These are phyloP conservation scores for Endocarpon pusillum DNA, from an alignment of 495 filamentous ascomycete genomes.

Conservation along the genomic window DNA sequence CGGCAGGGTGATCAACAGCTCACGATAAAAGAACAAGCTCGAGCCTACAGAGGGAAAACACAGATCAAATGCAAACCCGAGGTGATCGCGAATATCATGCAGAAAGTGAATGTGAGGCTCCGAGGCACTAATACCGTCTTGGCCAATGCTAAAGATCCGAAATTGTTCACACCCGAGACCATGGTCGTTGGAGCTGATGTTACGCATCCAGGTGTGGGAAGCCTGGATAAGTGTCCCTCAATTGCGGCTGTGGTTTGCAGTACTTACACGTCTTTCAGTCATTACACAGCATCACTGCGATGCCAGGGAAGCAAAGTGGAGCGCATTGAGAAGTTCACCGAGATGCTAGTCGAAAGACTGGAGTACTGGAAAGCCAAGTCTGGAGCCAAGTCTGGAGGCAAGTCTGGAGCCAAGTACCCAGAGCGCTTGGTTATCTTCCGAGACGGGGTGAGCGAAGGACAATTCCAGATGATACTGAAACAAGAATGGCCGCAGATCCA, in stretches of 20 bases:
- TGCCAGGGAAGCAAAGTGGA: too few species aligned
- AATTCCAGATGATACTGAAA: slow-evolving; percentile 58
- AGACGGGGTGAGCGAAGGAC: slow-evolving; percentile 79
- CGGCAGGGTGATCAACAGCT: too few species aligned
- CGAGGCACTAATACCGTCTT: slow-evolving; percentile 57
- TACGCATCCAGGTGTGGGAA: slow-evolving; percentile 59
- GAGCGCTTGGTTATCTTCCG: too few species aligned
- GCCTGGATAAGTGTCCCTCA: slow-evolving; percentile 44
- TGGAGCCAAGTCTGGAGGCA: too few species aligned
- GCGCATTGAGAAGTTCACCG: too few species aligned
- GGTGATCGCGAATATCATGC: slow-evolving; percentile 72
- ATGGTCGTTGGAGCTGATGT: slow-evolving; percentile 83
- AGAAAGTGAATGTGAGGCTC: slow-evolving; percentile 96
- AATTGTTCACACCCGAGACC: slow-evolving; percentile 31
- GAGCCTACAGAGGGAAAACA: too few species aligned
- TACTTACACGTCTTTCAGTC: too few species aligned
- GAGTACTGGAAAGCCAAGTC: too few species aligned
- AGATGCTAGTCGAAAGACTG: too few species aligned
- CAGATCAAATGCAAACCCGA: slow-evolving; percentile 45
- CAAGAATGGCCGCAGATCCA: slow-evolving; percentile 60
- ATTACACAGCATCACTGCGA: too few species aligned
- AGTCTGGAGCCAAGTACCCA: too few species aligned
- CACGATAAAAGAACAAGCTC: too few species aligned
- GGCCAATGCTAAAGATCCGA: slow-evolving; percentile 18
- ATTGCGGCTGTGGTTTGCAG: slow-evolving; percentile 80